Base-by-base conservation (phyloP, 805 yeast species). In the Nakazawaea ishiwadae region DNA sequence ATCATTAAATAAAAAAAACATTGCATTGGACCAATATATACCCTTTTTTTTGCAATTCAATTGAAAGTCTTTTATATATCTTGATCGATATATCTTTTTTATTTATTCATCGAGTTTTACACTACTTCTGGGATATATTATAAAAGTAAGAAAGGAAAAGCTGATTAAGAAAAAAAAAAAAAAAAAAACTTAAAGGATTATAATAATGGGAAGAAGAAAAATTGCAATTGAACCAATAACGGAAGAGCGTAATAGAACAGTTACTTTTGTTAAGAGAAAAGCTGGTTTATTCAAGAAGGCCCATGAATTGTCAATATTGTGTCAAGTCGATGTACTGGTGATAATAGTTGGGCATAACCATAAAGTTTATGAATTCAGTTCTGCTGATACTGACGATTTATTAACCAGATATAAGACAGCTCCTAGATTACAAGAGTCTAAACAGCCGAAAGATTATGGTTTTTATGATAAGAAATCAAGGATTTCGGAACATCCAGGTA, bases 151-250 rank as follows among this genome's bases (percentile, higher is more conserved):
- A 8, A 23, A 7, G 26, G 10, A 23, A 23, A 23, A 8, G 10
- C 10, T 23, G 10, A 23, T 10, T 23, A 23, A 7, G 10, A 7
- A 7, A 10, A 23, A 10, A 7, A 8, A 8, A 23, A 7, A 23
- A 23, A 23, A 8, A 15, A 31, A 11, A 8, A 18, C 7, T 8
- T 7, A 23, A 8, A 8, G 26, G 12, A 27, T 8, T 8, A 11
- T 11, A n/a, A 39, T 23, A 38, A 93, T 91, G 99, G 99, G 99
- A 40, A 83, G 99, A 71, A 84, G 97, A 67, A 93, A 91, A 63
- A 91, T 91, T 50, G 93, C 85, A 48, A 91, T 91, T 53, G 80
- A 86, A 62, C 98, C 98, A 28, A 80, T 91, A 45, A 68, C 79
- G 10, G 96, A 91, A 52, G 97, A 91, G 60, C 71, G 98, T 43